Conservation (phyloP, 106 monocot genomes). For the Dendrobium huoshanense region DNA sequence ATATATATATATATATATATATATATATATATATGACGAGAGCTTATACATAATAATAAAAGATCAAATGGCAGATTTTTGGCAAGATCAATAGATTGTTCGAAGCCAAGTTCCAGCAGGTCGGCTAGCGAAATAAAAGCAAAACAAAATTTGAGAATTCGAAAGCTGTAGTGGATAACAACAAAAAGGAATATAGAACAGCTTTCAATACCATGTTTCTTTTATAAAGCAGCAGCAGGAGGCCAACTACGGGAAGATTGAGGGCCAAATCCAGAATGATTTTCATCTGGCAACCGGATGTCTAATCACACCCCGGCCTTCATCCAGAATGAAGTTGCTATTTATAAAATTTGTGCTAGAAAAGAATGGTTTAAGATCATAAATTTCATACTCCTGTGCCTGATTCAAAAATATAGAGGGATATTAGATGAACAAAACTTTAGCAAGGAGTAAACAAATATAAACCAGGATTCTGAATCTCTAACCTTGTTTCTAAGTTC, state of each 20-base stretch:
- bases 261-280: not conserved
- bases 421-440: not conserved
- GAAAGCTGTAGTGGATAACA: not conserved
- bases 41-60: too few species aligned
- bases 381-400: conserved; percentile 95
- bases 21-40: not conserved
- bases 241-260: not conserved
- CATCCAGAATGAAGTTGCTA: conserved; percentile 73
- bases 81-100: not conserved
- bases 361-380: conserved; percentile 86
- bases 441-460: not conserved
- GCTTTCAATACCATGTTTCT: not conserved
- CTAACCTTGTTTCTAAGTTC: conserved; percentile 77
- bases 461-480: not conserved
- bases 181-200: too few species aligned
- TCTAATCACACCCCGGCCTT: conserved; percentile 53
- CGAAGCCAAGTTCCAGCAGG: not conserved
- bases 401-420: conserved; percentile 17
- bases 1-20: not conserved
- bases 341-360: conserved; percentile 50
- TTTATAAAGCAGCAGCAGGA: not conserved
- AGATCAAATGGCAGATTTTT: not conserved
- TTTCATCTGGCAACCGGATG: conserved; percentile 54
- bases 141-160: not conserved
- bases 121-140: not conserved